Base-by-base conservation (phyloP, 257 asterid genomes). In the Prunella vulgaris region DNA sequence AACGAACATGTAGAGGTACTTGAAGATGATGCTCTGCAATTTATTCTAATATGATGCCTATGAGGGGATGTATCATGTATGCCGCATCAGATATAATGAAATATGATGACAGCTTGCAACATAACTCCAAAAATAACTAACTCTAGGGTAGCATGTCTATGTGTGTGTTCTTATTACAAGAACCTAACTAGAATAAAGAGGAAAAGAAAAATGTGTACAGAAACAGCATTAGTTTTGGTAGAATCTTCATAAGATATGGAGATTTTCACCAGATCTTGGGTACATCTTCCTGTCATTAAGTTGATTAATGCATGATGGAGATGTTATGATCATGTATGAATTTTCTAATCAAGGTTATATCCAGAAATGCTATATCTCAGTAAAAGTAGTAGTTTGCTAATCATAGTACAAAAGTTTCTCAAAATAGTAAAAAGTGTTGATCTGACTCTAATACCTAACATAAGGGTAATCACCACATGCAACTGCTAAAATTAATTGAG, bases 231-330 rank as follows among this genome's bases (percentile, higher is more conserved):
- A 52, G 56, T 68, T 70, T 72, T 75, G 49, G 59, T 77, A 63
- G 61, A 60, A 69, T 81, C 68, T 72, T 73, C 78, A 79, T 76
- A 62, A 73, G 66, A 79, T 68, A 66, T 58, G 52, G 40, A 72
- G 77, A 64, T 71, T 83, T 77, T 72, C 81, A 79, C 66, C 38
- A 66, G 67, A 68, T 82, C 53, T 76, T 72, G 78, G 77, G 60
- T 42, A 76, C 70, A 73, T 38, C 70, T 60, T 37, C 70, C 70
- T 75, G 80, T 77, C 88, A 84, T 80, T 80, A 70, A 82, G 75
- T 66, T 72, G 73, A 68, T 66, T 71, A 72, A 54, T 74, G 64
- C 53, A 62, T 53, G 77, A 70, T 78, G 79, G 69, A 35, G 81
- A 74, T 79, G 69, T 69, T 32, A 22, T 70, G 58, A 77, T 78